Conservation (phyloP, 1,284 basidiomycete genomes). For the Trametes hirsuta region DNA sequence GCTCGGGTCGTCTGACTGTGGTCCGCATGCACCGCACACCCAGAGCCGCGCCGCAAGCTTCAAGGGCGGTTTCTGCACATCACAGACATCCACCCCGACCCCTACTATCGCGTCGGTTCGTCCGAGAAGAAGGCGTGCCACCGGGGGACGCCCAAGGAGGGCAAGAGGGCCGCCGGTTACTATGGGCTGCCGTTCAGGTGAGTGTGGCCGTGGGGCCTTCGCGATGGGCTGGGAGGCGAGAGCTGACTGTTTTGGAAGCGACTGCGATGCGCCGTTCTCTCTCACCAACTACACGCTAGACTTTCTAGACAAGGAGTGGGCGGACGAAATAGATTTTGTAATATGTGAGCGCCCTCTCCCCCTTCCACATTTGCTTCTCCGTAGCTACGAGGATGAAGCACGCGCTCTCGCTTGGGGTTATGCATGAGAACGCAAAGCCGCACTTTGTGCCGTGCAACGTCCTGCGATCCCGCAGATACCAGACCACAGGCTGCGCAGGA, state of each 20-base stretch:
- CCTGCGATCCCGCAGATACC: no score
- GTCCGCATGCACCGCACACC: constrained; percentile 2
- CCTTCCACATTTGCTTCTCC: background rate
- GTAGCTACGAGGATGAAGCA: background rate
- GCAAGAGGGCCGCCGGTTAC: constrained; percentile 51
- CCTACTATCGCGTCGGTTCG: constrained; percentile 54
- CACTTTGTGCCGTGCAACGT: no score
- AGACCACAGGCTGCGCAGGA: no score
- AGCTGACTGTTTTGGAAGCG: constrained; percentile 46
- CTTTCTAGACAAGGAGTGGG: constrained; percentile 82
- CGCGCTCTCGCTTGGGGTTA: no score
- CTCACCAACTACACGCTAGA: constrained; percentile 84
- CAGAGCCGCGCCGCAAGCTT: constrained; percentile 46
- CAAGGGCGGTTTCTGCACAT: constrained; percentile 78
- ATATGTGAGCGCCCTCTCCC: constrained; percentile 53
- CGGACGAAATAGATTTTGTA: constrained; percentile 87
- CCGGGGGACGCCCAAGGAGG: constrained; percentile 61
- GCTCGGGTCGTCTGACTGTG: constrained; percentile 23
- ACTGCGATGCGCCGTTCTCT: constrained; percentile 84
- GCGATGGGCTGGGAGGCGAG: background rate
- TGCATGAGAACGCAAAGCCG: no score
- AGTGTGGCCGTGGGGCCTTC: constrained; percentile 25
- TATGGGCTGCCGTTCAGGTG: constrained; percentile 68
- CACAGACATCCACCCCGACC: constrained; percentile 84
- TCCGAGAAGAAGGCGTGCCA: constrained; percentile 66